These are phyloP conservation scores for Rubroshorea leprosula DNA, from an alignment of 345 rosid species.

Conservation along the genomic window DNA sequence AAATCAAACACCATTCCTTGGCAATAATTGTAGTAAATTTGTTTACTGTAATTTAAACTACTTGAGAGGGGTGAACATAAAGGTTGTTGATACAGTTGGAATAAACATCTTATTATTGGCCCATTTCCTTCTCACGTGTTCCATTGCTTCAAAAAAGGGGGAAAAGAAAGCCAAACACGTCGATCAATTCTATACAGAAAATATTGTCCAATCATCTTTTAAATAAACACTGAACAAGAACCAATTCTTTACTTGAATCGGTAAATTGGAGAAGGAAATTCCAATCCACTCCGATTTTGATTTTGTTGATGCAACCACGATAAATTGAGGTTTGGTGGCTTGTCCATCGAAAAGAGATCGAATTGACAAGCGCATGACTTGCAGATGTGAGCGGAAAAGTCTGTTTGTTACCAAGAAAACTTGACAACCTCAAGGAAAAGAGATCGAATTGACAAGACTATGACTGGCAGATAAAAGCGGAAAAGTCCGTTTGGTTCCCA, in stretches of 20 bases:
- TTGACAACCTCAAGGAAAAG: not conserved
- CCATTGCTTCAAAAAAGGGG: not conserved
- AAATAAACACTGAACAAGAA: too few relatives aligned
- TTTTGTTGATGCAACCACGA: not conserved
- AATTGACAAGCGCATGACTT: not conserved
- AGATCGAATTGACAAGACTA: not conserved
- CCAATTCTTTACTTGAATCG: constrained; percentile 1
- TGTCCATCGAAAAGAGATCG: not conserved
- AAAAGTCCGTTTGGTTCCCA: constrained; percentile 13
- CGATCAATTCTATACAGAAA: not conserved
- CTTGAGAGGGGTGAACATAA: too few relatives aligned
- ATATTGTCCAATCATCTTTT: not conserved
- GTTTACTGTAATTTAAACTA: too few relatives aligned
- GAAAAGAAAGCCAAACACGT: too few relatives aligned
- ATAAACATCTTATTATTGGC: too few relatives aligned
- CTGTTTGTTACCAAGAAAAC: constrained; percentile 21
- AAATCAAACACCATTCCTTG: too few relatives aligned
- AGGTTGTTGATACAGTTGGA: too few relatives aligned
- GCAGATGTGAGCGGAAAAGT: not conserved
- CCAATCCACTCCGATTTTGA: not conserved
- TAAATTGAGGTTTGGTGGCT: not conserved
- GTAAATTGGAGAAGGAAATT: not conserved
- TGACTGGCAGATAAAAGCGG: not conserved
- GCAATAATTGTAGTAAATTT: too few relatives aligned
- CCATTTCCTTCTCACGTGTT: not conserved